Base-by-base conservation (phyloP, 164 flowering plant genomes). In the Dillenia suffruticosa region DNA sequence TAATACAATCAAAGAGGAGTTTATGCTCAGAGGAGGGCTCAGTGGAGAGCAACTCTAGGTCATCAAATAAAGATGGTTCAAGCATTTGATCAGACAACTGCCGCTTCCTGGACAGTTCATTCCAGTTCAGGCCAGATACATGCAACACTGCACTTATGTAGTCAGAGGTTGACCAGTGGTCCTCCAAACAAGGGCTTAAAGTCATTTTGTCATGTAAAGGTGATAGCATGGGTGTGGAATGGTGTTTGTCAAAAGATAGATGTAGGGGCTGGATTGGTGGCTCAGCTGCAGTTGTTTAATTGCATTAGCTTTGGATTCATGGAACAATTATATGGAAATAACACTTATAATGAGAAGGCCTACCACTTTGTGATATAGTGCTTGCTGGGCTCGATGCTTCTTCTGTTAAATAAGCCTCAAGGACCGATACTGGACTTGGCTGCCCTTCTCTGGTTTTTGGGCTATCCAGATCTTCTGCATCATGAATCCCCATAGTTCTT, bases 401-500 rank as follows among this genome's bases (percentile, higher is more conserved):
- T 43, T 86, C 97, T 44, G 68, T 11, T 68, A 79, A 87, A 48
- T 76, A 52, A 40, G 84, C 84, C 61, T 91, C 93, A 56, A 94
- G 95, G 67, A 94, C 93, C 50, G 99, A 94, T 22, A 87, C 69
- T 12, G 97, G 97, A 76, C 99, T 94, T 40, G 84, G 87, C 56
- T 86, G 63, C 70, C 80, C 94, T 55, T 72, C 65, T 64, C 70
- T 62, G 13, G 73, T 70, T 51, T 54, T 45, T 44, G 63, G 54
- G 62, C 61, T 71, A 46, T 77, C 85, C 26, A 62, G 51, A 68
- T 69, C 72, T 71, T 77, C 82, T 53, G 54, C 65, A 49, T 71
- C 70, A 12, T 58, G 66, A 32, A 43, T 57, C n/a, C 54, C 57
- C 54, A 59, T 64, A 71, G 73, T 74, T 59, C 68, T 63, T n/a